phyloP scores from a whole-genome alignment of 495 filamentous ascomycete species.

The Filosporella fistucella region DNA sequence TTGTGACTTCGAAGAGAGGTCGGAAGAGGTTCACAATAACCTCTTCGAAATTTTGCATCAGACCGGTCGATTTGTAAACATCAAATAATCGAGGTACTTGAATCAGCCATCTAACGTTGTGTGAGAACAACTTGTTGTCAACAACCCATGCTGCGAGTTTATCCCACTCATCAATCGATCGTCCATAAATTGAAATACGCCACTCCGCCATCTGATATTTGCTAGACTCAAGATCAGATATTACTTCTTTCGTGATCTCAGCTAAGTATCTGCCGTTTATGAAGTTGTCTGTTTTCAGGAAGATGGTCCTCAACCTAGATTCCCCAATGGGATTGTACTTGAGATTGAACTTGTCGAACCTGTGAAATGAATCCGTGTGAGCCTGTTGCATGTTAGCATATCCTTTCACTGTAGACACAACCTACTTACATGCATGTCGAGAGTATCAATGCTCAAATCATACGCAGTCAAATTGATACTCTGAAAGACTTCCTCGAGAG shows the following conservation, averaged over 20 bases:
- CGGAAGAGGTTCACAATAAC: slow-evolving; percentile 89
- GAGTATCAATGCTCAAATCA: slow-evolving; percentile 95
- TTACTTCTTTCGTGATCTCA: slow-evolving; percentile 96
- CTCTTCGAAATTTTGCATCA: slow-evolving; percentile 87
- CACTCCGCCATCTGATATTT: slow-evolving; percentile 99
- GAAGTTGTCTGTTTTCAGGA: slow-evolving; percentile 97
- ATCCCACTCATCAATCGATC: slow-evolving; percentile 91
- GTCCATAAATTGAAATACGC: slow-evolving; percentile 95
- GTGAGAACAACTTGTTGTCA: slow-evolving; percentile 96
- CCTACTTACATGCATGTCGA: slow-evolving; percentile 78
- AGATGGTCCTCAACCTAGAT: slow-evolving; percentile 90
- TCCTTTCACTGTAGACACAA: background rate
- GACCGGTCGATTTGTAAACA: slow-evolving; percentile 82
- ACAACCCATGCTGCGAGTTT: slow-evolving; percentile 98
- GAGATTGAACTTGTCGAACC: slow-evolving; percentile 98
- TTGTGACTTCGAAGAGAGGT: slow-evolving; percentile 91
- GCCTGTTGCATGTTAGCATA: slow-evolving; percentile 50
- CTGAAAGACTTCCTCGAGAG: slow-evolving; percentile 88
- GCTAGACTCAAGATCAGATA: slow-evolving; percentile 95
- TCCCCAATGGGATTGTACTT: slow-evolving; percentile 99
- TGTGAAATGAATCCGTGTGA: slow-evolving; percentile 96
- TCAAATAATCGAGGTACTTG: slow-evolving; percentile 94
- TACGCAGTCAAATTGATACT: slow-evolving; percentile 97
- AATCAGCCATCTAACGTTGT: slow-evolving; percentile 95
- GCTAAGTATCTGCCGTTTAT: slow-evolving; percentile 94